phyloP scores from a whole-genome alignment of 352 stramenopile species.

The Ochromonadaceae sp. region DNA sequence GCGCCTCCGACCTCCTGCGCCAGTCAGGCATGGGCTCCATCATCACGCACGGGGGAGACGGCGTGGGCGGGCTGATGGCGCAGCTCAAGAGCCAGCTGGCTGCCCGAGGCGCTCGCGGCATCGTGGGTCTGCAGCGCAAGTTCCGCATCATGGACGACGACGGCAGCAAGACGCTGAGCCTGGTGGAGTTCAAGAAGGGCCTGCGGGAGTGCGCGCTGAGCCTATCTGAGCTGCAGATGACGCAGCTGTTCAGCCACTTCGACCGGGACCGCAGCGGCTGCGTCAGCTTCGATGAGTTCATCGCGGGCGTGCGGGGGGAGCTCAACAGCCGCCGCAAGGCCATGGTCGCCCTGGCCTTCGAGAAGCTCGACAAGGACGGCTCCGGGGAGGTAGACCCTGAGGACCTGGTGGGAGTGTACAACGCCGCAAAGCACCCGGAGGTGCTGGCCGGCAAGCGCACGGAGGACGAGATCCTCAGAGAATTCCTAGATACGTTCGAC shows the following conservation, averaged over 20 bases:
- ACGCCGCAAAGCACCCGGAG: constrained; percentile 55
- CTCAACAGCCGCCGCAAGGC: constrained; percentile 51
- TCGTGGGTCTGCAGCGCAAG: constrained; percentile 51
- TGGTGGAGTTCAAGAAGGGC: constrained; percentile 47
- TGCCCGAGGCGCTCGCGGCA: constrained; percentile 44
- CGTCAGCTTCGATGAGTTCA: constrained; percentile 62
- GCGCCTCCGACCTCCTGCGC: neutral
- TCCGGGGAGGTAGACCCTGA: constrained; percentile 50
- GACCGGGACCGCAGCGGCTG: constrained; percentile 53
- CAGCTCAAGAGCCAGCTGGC: constrained; percentile 31
- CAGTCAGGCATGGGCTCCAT: neutral
- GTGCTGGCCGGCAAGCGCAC: constrained; percentile 53
- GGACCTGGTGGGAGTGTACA: constrained; percentile 56
- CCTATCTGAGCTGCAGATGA: constrained; percentile 13
- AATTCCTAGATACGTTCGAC: constrained; percentile 60
- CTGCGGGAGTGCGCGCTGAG: constrained; percentile 41
- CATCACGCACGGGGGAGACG: neutral
- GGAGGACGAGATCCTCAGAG: constrained; percentile 47
- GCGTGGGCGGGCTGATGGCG: neutral
- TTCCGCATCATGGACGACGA: constrained; percentile 53
- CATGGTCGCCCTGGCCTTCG: constrained; percentile 54
- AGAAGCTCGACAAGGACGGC: constrained; percentile 49
- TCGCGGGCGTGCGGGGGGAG: constrained; percentile 48
- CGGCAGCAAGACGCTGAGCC: constrained; percentile 46
- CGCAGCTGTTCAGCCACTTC: constrained; percentile 54